Percentiles rank a stretch among this genome's conserved stretches.
Evolutionary conservation across 495 filamentous ascomycete genomes (phyloP).

Genomic region (Immersiella caudata): DNA sequence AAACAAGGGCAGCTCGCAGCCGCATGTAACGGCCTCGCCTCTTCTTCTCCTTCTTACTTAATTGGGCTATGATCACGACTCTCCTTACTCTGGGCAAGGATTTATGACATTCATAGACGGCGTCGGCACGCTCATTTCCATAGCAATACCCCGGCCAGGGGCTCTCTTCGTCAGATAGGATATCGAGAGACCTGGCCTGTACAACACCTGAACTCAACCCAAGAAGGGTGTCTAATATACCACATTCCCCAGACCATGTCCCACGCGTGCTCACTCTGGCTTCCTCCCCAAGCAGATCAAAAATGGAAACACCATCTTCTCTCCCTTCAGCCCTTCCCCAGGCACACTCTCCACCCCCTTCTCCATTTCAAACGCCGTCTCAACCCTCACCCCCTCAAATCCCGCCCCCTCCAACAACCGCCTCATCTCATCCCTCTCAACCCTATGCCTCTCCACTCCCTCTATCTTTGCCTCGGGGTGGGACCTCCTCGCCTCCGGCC

Average conservation of each 20-base stretch:
- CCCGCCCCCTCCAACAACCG: slow-evolving; percentile 47
- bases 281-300: slow-evolving; percentile 51
- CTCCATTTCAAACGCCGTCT: slow-evolving; percentile 46
- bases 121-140: not conserved
- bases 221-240: too few species aligned
- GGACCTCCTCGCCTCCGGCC: slow-evolving; percentile 53
- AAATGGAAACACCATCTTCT: slow-evolving; percentile 52
- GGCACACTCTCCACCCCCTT: slow-evolving; percentile 50
- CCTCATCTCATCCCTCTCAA: slow-evolving; percentile 44
- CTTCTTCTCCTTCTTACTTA: not conserved
- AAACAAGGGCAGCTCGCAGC: not conserved
- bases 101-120: not conserved
- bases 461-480: slow-evolving; percentile 55
- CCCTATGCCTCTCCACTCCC: slow-evolving; percentile 58
- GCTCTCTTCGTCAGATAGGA: too few species aligned
- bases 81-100: not conserved
- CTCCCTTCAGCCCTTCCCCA: slow-evolving; percentile 33
- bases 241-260: too few species aligned
- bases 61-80: not conserved
- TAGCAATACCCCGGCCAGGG: not conserved
- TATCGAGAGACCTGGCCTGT: not conserved
- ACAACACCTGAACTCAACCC: too few species aligned
- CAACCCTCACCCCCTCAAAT: slow-evolving; percentile 50
- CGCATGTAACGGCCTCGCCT: not conserved
- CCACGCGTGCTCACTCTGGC: not conserved